These are phyloP conservation scores for Mucor ambiguus DNA, from an alignment of 371 early-diverging fungal genomes.

Conservation along the genomic window DNA sequence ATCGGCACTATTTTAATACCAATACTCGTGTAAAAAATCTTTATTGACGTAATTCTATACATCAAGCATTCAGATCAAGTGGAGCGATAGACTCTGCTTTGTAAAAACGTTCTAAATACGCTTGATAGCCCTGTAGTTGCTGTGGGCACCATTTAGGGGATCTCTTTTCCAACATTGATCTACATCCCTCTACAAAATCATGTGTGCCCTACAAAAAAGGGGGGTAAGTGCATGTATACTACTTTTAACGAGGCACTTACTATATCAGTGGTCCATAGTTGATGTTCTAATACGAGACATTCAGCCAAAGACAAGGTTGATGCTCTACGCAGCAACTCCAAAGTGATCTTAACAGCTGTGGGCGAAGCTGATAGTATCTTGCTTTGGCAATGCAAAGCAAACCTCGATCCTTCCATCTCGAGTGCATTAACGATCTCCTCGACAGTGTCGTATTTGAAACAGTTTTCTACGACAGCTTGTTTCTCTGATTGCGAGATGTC, in stretches of 20 bases:
- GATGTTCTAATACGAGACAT: conserved; percentile 72
- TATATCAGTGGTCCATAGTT: conserved; percentile 66
- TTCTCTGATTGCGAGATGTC: conserved; percentile 1
- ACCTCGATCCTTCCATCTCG: background rate
- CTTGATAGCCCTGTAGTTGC: background rate
- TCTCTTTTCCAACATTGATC: background rate
- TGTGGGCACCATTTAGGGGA: background rate
- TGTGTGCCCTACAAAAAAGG: background rate
- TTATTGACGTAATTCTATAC: no score
- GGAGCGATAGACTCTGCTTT: background rate
- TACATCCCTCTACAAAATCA: background rate
- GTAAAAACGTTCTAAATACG: background rate
- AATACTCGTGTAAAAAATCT: no score
- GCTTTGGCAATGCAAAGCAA: conserved; percentile 46
- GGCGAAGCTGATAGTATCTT: conserved; percentile 70
- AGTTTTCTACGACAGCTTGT: background rate
- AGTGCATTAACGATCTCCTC: background rate
- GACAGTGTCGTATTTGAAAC: background rate
- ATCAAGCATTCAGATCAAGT: background rate
- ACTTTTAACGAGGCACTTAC: conserved; percentile 26
- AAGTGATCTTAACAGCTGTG: conserved; percentile 79
- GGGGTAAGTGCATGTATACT: background rate
- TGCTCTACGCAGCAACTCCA: conserved; percentile 72
- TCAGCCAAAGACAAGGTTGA: conserved; percentile 34
- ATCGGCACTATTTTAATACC: no score